phyloP scores from a whole-genome alignment of 2,329 filamentous ascomycete species.

The Paraphaeosphaeria sporulosa region DNA sequence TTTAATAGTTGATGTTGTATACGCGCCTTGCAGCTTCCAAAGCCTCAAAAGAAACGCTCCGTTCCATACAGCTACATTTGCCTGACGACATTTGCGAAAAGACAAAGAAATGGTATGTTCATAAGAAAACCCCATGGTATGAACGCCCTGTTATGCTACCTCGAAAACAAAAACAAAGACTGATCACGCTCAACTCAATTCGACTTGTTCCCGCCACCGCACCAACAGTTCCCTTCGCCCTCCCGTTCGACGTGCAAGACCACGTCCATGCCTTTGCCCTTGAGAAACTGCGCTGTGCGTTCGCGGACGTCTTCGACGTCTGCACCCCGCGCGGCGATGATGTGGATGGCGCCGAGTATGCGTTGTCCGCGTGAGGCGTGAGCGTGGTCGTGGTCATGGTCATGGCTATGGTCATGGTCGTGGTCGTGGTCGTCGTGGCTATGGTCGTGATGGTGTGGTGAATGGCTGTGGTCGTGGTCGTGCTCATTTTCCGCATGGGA shows the following conservation, averaged over 20 bases:
- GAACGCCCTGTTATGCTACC: neutral
- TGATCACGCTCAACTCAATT: slow-evolving; percentile 18
- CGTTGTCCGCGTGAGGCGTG: slow-evolving; percentile 48
- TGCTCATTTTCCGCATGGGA: slow-evolving; percentile 39
- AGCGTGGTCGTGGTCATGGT: slow-evolving; percentile 40
- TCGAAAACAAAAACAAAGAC: neutral
- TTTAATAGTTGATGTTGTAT: neutral
- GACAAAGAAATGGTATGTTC: neutral
- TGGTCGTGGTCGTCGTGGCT: slow-evolving; percentile 28
- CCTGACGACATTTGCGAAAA: neutral
- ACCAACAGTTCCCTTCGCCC: slow-evolving; percentile 73
- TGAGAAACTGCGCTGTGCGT: slow-evolving; percentile 75
- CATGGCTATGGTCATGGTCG: slow-evolving; percentile 38
- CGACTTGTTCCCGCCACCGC: slow-evolving; percentile 57
- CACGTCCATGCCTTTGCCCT: slow-evolving; percentile 76
- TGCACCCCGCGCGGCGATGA: slow-evolving; percentile 75
- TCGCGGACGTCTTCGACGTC: slow-evolving; percentile 84
- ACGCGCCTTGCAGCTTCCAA: neutral
- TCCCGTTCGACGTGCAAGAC: slow-evolving; percentile 89
- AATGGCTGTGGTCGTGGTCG: slow-evolving; percentile 31
- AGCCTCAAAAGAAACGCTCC: neutral
- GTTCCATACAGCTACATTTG: neutral
- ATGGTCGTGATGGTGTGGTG: slow-evolving; percentile 35
- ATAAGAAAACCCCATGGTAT: neutral
- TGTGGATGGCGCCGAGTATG: slow-evolving; percentile 84